Evolutionary conservation across 2,329 filamentous ascomycete species (phyloP), one percentile per base, ranked within the genome.

Genomic region (Trichoderma endophyticum): DNA sequence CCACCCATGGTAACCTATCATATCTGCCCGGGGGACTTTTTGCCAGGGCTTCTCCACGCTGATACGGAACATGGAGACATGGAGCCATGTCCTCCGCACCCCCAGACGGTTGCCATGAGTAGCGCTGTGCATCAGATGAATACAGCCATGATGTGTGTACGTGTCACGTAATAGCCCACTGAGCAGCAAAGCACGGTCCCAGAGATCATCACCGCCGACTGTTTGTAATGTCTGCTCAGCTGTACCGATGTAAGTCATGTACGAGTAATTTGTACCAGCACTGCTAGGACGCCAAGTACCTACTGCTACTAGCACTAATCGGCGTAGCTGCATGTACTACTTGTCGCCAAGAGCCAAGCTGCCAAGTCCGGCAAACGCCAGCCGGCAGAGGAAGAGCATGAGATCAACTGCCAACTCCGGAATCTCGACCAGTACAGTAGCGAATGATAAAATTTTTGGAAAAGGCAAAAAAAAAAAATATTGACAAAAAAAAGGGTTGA

Each of bases 401-500:
- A 70, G 67, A 70, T 70, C 67, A 70, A 70, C 39, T 70, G 57
- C 67, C 67, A 70, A 70, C 67, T 62, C 67, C 24, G 67, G 67
- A 48, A 32, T 26, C 14, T 48, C 26, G 26, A 12, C 14, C 18
- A 48, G 28, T 12, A 15, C 28, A 36, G 26, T 6, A 28, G 4
- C 43, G 21, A 18, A 21, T 39, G 1, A 15, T 5, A 39, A 26
- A 39, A 67, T 15, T 4, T n/a, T 11, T 4, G 26, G 15, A 36
- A 34, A 61, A 18, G 21, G 5, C n/a, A 24, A n/a, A 61, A 9
- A 61, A 34, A 34, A n/a, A 43, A n/a, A 4, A 4, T n/a, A 18
- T 39, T 26, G 24, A 21, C 1, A 59, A 26, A 28, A 67, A 11
- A 43, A 43, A 6, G 15, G 8, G 48, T n/a, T n/a, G 32, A 18